These are phyloP conservation scores for Alternaria sp. DNA, from an alignment of 2,329 filamentous ascomycete genomes.

Conservation along the genomic window DNA sequence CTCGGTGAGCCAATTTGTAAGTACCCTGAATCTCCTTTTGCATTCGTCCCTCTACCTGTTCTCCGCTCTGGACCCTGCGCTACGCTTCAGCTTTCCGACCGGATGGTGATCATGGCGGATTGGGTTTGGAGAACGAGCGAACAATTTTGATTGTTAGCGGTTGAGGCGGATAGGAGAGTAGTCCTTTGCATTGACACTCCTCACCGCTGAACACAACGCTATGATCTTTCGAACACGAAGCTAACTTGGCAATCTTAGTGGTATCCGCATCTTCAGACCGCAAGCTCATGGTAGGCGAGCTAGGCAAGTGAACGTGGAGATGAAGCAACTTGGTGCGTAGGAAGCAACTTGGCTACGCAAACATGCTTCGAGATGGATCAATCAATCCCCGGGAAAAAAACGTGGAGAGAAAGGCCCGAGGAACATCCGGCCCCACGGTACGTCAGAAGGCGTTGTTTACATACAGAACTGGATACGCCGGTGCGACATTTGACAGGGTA, in stretches of 20 bases:
- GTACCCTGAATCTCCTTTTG: conserved; percentile 47
- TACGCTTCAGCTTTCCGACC: not conserved
- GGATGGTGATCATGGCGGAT: not conserved
- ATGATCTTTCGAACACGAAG: conserved; percentile 6
- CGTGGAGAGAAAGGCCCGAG: conserved; percentile 25
- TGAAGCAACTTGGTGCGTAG: conserved; percentile 21
- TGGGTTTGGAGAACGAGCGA: not conserved
- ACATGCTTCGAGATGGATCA: conserved; percentile 21
- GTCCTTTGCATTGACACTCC: conserved; percentile 9
- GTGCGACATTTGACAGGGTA: conserved; percentile 37
- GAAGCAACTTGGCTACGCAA: conserved; percentile 28
- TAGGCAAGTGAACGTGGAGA: conserved; percentile 63
- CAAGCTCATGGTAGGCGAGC: conserved; percentile 81
- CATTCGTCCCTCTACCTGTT: not conserved
- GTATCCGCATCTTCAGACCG: conserved; percentile 90
- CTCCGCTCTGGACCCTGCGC: not conserved
- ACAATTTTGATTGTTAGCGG: not conserved
- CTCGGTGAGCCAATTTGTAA: conserved; percentile 84
- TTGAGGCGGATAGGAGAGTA: not conserved
- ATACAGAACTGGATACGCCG: conserved; percentile 39
- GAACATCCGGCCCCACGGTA: conserved; percentile 23
- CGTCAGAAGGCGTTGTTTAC: conserved; percentile 32
- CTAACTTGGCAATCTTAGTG: conserved; percentile 62
- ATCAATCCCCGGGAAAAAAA: conserved; percentile 10
- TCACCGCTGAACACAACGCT: conserved; percentile 1